Evolutionary conservation across 139 green algal species (phyloP).

Genomic region (Deuterostichococcus epilithicus): DNA sequence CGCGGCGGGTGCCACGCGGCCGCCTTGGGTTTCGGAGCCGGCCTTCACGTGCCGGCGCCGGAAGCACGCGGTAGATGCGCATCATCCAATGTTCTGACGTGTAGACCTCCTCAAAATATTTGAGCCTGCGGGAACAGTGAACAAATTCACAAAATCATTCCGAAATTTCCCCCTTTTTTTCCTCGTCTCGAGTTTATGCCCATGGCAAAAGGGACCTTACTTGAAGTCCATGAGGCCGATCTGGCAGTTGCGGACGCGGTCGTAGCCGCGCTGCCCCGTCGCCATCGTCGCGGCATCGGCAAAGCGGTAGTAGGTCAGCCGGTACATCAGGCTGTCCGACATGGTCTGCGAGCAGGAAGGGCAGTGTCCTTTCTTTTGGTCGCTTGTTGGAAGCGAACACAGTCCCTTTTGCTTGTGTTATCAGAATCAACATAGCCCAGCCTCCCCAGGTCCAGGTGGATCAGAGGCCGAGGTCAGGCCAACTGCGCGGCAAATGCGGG

Average conservation of each 20-base stretch:
- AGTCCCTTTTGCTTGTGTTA: too few species aligned
- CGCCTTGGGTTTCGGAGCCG: slow-evolving; percentile 29
- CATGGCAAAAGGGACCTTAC: neutral
- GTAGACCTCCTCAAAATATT: slow-evolving; percentile 95
- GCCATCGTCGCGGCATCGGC: slow-evolving; percentile 46
- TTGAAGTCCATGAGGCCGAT: slow-evolving; percentile 78
- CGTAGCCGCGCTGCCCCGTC: slow-evolving; percentile 59
- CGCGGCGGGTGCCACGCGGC: too few species aligned
- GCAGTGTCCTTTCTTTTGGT: too few species aligned
- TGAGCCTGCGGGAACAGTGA: neutral
- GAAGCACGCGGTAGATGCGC: slow-evolving; percentile 66
- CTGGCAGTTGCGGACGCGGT: slow-evolving; percentile 75
- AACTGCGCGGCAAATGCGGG: too few species aligned
- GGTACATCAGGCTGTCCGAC: slow-evolving; percentile 80
- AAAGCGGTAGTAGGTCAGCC: slow-evolving; percentile 90
- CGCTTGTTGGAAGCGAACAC: too few species aligned
- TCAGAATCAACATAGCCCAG: too few species aligned
- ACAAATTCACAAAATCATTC: slow-evolving; percentile 41
- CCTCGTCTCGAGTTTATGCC: too few species aligned
- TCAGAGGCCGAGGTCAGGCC: too few species aligned
- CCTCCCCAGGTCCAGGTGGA: too few species aligned
- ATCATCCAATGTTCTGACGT: slow-evolving; percentile 91
- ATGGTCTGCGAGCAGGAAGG: slow-evolving; percentile 43
- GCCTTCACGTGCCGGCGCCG: slow-evolving; percentile 45
- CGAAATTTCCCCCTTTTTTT: slow-evolving; percentile 11